Percentiles rank a stretch among this genome's conserved stretches.
These are phyloP conservation scores for Populus ilicifolia DNA, from an alignment of 345 rosid genomes.

Conservation along the genomic window DNA sequence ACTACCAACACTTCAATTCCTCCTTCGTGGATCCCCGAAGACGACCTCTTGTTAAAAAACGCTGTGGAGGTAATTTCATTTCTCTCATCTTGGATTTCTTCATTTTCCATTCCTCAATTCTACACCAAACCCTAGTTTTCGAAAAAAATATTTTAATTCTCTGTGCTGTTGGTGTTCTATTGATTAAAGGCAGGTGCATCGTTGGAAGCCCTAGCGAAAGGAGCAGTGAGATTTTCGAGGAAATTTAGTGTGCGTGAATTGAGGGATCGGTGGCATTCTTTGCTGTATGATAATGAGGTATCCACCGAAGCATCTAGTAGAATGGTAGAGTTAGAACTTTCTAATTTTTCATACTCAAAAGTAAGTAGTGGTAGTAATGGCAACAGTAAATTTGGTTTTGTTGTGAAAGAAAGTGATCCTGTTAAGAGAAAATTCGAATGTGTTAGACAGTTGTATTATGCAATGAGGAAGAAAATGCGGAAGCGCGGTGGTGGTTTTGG, in stretches of 20 bases:
- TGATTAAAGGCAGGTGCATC: constrained; percentile 78
- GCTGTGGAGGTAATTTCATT: constrained; percentile 56
- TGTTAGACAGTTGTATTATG: constrained; percentile 24
- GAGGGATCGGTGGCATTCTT: constrained; percentile 78
- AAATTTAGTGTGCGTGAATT: constrained; percentile 62
- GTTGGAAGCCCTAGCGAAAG: constrained; percentile 93
- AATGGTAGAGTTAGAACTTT: constrained; percentile 58
- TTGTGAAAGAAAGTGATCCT: constrained; percentile 39
- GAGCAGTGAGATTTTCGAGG: constrained; percentile 83
- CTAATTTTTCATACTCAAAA: constrained; percentile 1
- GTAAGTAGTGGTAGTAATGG: background rate
- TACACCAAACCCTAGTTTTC: background rate
- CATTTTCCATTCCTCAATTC: background rate
- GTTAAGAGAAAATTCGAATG: constrained; percentile 66
- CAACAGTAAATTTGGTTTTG: constrained; percentile 43
- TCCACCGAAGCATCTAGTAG: constrained; percentile 71
- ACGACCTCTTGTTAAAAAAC: constrained; percentile 73
- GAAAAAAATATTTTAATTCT: background rate
- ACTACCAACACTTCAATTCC: background rate
- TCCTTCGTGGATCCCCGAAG: constrained; percentile 62
- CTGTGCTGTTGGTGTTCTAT: background rate
- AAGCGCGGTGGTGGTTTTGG: background rate
- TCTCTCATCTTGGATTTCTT: background rate
- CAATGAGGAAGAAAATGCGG: constrained; percentile 14
- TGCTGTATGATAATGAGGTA: constrained; percentile 75